Conservation (phyloP, 192 early-diverging fungal genomes). For the Mortierella claussenii region DNA sequence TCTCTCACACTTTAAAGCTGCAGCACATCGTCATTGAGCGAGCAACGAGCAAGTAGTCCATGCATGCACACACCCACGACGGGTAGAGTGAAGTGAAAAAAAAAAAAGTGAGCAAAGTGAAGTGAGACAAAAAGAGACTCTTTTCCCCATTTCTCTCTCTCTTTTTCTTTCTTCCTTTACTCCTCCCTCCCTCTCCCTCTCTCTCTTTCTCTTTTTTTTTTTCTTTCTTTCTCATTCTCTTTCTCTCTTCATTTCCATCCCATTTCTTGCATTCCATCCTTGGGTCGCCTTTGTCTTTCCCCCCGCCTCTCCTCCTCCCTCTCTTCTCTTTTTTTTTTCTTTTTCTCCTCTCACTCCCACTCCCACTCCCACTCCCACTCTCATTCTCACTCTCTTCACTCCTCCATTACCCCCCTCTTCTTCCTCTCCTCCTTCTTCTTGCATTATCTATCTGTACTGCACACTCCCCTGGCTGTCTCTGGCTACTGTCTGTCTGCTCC, state of each 20-base stretch:
- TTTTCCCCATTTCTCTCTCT: not conserved
- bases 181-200: not conserved
- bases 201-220: conserved; percentile 1
- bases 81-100: not conserved
- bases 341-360: not conserved
- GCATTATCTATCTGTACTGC: no score
- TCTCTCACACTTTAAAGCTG: no score
- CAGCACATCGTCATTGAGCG: not conserved
- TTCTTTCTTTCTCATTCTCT: not conserved
- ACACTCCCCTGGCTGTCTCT: not conserved
- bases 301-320: not conserved
- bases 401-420: no score
- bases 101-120: not conserved
- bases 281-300: not conserved
- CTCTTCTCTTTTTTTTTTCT: not conserved
- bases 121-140: not conserved
- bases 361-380: not conserved
- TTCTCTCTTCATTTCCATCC: conserved; percentile 3
- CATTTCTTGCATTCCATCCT: not conserved
- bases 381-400: no score
- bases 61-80: no score
- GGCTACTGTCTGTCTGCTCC: no score
- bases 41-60: not conserved
- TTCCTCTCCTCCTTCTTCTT: no score
- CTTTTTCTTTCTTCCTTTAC: not conserved